Evolutionary conservation across 208 protist genomes (phyloP).

Genomic region (Leptomonas seymouri): DNA sequence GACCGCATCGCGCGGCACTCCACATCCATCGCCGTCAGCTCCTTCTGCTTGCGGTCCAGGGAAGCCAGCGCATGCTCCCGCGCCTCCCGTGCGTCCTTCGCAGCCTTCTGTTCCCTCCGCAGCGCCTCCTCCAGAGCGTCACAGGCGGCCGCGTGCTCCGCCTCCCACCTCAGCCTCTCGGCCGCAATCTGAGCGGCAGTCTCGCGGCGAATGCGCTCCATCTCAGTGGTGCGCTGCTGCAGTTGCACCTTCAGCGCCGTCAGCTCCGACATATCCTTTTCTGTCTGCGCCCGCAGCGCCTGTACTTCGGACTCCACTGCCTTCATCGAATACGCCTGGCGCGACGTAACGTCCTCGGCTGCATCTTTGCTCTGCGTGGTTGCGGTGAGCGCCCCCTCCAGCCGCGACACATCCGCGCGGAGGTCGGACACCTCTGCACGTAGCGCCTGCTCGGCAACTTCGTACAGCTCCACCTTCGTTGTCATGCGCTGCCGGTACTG

Average conservation of each 20-base stretch:
- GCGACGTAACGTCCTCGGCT: conserved; percentile 39
- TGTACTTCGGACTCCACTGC: conserved; percentile 48
- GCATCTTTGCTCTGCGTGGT: conserved; percentile 32
- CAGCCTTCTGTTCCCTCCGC: conserved; percentile 37
- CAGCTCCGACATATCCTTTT: conserved; percentile 39
- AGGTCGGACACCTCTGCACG: conserved; percentile 52
- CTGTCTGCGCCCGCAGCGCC: conserved; percentile 37
- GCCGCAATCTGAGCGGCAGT: conserved; percentile 39
- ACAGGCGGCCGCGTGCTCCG: conserved; percentile 20
- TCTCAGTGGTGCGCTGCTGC: conserved; percentile 43
- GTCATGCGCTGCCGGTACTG: conserved; percentile 43
- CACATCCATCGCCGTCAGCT: conserved; percentile 35
- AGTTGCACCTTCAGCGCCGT: conserved; percentile 39
- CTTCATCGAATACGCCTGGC: conserved; percentile 41
- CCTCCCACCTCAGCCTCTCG: conserved; percentile 36
- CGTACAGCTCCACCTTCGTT: conserved; percentile 45
- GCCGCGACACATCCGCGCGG: conserved; percentile 34
- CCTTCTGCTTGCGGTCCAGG: conserved; percentile 39
- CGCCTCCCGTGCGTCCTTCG: conserved; percentile 46
- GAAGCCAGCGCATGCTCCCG: conserved; percentile 49
- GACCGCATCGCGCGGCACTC: conserved; percentile 29
- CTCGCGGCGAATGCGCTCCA: conserved; percentile 42
- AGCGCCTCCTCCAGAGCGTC: conserved; percentile 39
- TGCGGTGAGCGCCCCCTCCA: conserved; percentile 40
- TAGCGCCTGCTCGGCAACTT: conserved; percentile 51